A percentile compares a stretch with the other conserved stretches of the same genome.
These are phyloP conservation scores for Arachis hypogaea DNA, from an alignment of 306 rosid genomes.

Conservation along the genomic window DNA sequence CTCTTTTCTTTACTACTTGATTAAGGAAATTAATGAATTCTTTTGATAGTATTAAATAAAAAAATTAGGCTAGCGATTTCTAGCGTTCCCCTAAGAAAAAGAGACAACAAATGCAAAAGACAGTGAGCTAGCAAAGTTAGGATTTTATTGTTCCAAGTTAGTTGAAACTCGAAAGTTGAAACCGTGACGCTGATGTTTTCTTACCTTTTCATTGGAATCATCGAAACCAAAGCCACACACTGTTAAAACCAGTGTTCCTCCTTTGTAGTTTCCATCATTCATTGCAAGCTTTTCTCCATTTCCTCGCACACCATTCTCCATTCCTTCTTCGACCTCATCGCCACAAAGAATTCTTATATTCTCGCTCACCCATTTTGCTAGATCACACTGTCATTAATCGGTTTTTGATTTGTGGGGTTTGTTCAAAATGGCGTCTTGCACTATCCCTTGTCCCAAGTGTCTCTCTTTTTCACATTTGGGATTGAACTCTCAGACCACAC, in stretches of 20 bases:
- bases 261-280: constrained; percentile 31
- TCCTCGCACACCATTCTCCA: constrained; percentile 7
- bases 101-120: neutral
- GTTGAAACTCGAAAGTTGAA: constrained; percentile 34
- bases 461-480: constrained; percentile 44
- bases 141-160: constrained; percentile 12
- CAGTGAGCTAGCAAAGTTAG: constrained; percentile 3
- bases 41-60: too few species aligned
- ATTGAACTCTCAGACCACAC: constrained; percentile 33
- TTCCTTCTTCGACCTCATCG: constrained; percentile 35
- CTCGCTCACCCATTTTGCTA: constrained; percentile 29
- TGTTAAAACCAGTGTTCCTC: constrained; percentile 16
- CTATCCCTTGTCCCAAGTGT: constrained; percentile 64
- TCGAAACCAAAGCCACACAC: constrained; percentile 39
- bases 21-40: too few species aligned
- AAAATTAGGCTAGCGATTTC: neutral
- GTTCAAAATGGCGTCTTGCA: constrained; percentile 62
- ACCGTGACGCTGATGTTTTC: constrained; percentile 35
- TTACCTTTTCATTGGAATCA: constrained; percentile 38
- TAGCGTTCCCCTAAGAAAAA: neutral
- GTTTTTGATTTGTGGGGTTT: constrained; percentile 39
- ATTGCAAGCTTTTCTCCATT: neutral
- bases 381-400: constrained; percentile 29
- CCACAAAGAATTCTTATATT: constrained; percentile 27
- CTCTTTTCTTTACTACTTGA: too few species aligned